phyloP scores from a whole-genome alignment of 176 grass and related monocot species.

The Bonia amplexicaulis region DNA sequence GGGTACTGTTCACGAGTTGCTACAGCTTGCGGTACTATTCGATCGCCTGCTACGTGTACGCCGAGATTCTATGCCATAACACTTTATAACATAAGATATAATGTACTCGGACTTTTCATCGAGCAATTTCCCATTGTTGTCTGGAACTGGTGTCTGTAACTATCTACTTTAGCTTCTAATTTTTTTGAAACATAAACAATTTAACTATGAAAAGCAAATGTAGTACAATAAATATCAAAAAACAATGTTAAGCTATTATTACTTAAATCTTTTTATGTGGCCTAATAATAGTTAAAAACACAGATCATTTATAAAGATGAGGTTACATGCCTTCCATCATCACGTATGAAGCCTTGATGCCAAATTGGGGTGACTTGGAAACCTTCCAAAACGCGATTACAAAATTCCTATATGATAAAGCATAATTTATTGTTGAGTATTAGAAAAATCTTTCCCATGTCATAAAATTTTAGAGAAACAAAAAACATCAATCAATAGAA shows the following conservation, averaged over 20 bases:
- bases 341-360: slow-evolving; percentile 86
- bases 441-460: slow-evolving; percentile 15
- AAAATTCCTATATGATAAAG: slow-evolving; percentile 65
- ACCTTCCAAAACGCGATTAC: slow-evolving; percentile 69
- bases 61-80: neutral
- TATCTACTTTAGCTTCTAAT: neutral
- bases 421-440: neutral
- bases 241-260: neutral
- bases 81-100: neutral
- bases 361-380: slow-evolving; percentile 91
- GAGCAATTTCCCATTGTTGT: neutral
- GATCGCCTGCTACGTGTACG: too few relatives aligned
- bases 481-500: neutral
- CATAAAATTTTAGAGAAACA: neutral
- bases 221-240: neutral
- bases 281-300: slow-evolving; percentile 1
- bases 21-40: too few relatives aligned
- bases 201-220: neutral
- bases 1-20: too few relatives aligned
- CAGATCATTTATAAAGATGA: slow-evolving; percentile 5
- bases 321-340: slow-evolving; percentile 73
- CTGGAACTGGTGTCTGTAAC: neutral
- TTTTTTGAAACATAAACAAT: neutral
- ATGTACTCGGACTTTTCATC: neutral
- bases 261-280: neutral